Percentiles rank a stretch among this genome's conserved stretches.
phyloP scores from a whole-genome alignment of 805 yeast species.

The Suhomyces sp. region DNA sequence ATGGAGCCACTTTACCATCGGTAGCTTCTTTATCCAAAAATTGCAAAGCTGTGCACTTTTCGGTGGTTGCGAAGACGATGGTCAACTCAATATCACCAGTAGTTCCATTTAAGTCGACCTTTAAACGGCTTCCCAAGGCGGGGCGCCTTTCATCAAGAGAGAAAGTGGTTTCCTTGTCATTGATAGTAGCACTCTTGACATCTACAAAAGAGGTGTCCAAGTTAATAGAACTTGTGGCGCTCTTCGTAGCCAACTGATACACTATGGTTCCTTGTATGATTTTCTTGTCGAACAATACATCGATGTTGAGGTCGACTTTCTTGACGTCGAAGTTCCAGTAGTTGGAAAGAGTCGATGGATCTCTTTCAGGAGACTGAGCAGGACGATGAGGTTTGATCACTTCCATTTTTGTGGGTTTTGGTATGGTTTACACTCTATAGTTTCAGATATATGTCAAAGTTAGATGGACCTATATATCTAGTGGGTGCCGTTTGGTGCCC shows the following conservation, averaged over 20 bases:
- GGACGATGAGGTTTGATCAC: constrained; percentile 27
- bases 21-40: constrained; percentile 24
- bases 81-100: constrained; percentile 4
- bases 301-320: constrained; percentile 19
- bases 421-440: not conserved
- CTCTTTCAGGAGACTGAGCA: constrained; percentile 50
- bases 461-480: not conserved
- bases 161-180: constrained; percentile 14
- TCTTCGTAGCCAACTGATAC: constrained; percentile 14
- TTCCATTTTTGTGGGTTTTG: constrained; percentile 5
- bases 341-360: constrained; percentile 65
- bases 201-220: constrained; percentile 29
- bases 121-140: constrained; percentile 27
- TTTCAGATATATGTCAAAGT: not conserved
- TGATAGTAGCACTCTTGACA: constrained; percentile 17
- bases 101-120: constrained; percentile 11
- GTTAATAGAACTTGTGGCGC: constrained; percentile 8
- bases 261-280: constrained; percentile 21
- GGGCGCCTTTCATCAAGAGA: constrained; percentile 11
- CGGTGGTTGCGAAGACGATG: constrained; percentile 26
- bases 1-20: constrained; percentile 32
- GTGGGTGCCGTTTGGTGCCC: not conserved
- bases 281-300: constrained; percentile 23
- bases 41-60: constrained; percentile 33
- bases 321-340: constrained; percentile 21